Conservation (phyloP, 345 rosid species). For the Camelina hispida region DNA sequence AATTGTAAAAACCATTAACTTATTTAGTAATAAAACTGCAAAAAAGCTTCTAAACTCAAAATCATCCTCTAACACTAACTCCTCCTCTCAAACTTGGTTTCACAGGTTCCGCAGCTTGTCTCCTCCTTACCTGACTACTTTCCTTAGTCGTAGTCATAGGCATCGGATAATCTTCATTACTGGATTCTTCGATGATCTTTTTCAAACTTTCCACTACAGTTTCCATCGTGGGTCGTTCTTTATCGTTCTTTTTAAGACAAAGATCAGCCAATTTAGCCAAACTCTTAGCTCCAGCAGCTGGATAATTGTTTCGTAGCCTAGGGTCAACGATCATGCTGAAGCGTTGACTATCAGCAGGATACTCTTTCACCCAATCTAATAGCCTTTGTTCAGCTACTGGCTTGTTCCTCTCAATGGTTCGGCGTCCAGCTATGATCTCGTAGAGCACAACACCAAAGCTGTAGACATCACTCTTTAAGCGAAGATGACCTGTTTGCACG, state of each 20-base stretch:
- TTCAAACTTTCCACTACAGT: slow-evolving; percentile 61
- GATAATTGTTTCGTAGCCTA: slow-evolving; percentile 61
- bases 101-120: slow-evolving; percentile 19
- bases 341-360: slow-evolving; percentile 64
- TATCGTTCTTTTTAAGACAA: slow-evolving; percentile 64
- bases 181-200: slow-evolving; percentile 54
- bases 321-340: slow-evolving; percentile 74
- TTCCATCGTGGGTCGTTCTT: slow-evolving; percentile 78
- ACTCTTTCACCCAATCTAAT: slow-evolving; percentile 77
- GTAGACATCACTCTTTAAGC: slow-evolving; percentile 80
- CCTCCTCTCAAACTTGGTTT: slow-evolving; percentile 32
- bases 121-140: slow-evolving; percentile 35
- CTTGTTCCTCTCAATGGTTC: slow-evolving; percentile 70
- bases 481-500: slow-evolving; percentile 78
- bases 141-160: slow-evolving; percentile 1
- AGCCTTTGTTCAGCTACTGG: slow-evolving; percentile 69
- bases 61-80: slow-evolving; percentile 41
- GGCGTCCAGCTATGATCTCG: slow-evolving; percentile 81
- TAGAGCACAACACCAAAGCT: slow-evolving; percentile 88
- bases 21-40: background rate
- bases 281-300: slow-evolving; percentile 56
- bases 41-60: slow-evolving; percentile 6
- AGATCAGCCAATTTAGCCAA: slow-evolving; percentile 73
- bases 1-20: slow-evolving; percentile 3
- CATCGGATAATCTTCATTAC: slow-evolving; percentile 22